Evolutionary conservation across 2,329 filamentous ascomycete species (phyloP), one percentile per base, ranked within the genome.

Genomic region (Cladosporium phlei): DNA sequence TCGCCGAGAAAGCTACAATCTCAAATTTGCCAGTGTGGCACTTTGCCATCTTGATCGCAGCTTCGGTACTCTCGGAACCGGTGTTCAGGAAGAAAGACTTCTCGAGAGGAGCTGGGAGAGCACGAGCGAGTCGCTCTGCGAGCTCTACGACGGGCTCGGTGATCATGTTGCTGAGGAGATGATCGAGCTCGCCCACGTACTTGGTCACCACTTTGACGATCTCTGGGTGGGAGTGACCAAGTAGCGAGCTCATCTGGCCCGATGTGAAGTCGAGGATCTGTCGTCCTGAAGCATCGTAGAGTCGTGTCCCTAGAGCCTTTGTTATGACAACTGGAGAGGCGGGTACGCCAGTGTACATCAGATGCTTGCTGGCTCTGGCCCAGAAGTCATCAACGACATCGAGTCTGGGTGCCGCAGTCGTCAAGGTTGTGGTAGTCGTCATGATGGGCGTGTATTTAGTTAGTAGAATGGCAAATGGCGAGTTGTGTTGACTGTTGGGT

Each of bases 1-100:
- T 78, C 0, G 74, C 74, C 0, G 71, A 72, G 42, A 84, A 67
- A 0, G 70, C 81, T 3, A 84, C 77, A 42, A 85, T 73, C 59
- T 84, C 79, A 54, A 79, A 84, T 42, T 80, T 83, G 1, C 79
- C 78, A 0, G 80, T 85, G 56, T 75, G 80, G 8, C 70, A 64
- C 54, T 85, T 85, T 2, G 81, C 80, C 53, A 85, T 70, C 47
- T 79, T 78, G 48, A 85, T 80, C 2, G 81, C 81, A 3, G 78
- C 79, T 53, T 85, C 80, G 50, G 64, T 70, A 28, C 50, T 53
- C 58, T 82, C 78, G 3, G 69, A 71, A 1, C 77, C 77, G 0
- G 77, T 81, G 37, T 68, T 76, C 10, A 80, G 66, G 51, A 81
- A 80, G 54, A 79, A 74, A 1, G 76, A 70, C 48, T 75, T 74